Conservation (phyloP, 208 protist species). For the Trypanosoma scelopori region DNA sequence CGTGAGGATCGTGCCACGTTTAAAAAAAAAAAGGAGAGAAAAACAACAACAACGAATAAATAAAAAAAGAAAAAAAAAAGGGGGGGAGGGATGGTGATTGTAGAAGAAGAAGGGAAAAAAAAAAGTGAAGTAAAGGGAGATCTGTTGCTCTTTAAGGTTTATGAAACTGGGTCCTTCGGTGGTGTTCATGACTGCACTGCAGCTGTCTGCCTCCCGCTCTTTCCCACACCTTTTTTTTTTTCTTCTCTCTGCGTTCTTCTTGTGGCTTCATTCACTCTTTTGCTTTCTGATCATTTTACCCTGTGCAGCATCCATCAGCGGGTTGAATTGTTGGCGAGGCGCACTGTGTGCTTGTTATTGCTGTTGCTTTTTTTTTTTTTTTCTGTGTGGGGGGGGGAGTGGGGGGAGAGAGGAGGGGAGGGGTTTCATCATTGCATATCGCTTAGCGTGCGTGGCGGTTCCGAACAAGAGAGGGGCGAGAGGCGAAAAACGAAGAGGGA, state of each 20-base stretch:
- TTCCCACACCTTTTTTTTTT: no score
- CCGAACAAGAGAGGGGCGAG: no score
- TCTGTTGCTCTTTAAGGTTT: background rate
- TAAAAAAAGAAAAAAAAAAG: slow-evolving; percentile 2
- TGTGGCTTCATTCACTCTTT: no score
- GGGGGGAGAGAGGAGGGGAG: no score
- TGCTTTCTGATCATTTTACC: no score
- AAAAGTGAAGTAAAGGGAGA: background rate
- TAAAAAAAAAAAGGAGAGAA: background rate
- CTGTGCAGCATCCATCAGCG: no score
- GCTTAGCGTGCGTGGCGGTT: background rate
- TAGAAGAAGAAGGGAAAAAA: background rate
- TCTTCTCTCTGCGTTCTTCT: no score
- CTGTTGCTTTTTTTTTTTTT: slow-evolving; percentile 27
- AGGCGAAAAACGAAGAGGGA: background rate
- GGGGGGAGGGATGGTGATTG: background rate
- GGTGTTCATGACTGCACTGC: background rate
- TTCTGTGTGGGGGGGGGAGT: no score
- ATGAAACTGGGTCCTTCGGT: slow-evolving; percentile 1
- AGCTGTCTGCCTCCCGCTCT: background rate
- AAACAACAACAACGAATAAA: slow-evolving; percentile 5
- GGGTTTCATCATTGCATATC: background rate
- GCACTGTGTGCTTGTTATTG: slow-evolving; percentile 7
- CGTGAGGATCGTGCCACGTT: background rate
- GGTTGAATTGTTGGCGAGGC: no score